Percentiles rank a stretch among this genome's conserved stretches.
Evolutionary conservation across 2,329 filamentous ascomycete species (phyloP).

Genomic region (Lecanicillium sp.): DNA sequence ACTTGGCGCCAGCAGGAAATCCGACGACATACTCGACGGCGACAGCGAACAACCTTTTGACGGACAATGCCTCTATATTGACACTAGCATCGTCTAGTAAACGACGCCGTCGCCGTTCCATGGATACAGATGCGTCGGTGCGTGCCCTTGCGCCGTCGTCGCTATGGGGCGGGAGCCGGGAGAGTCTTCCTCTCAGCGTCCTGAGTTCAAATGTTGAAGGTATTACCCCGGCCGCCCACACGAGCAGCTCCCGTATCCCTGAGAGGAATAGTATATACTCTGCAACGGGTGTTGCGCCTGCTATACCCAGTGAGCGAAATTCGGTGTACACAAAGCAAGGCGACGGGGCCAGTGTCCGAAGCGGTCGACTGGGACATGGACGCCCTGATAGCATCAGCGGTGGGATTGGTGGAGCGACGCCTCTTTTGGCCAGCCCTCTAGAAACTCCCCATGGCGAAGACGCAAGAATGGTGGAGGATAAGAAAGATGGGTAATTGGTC

Average conservation of each 20-base stretch:
- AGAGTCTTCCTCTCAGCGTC: constrained; percentile 71
- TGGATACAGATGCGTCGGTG: constrained; percentile 81
- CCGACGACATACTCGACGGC: constrained; percentile 70
- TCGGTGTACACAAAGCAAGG: constrained; percentile 67
- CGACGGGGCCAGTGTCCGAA: constrained; percentile 72
- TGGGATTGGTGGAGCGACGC: constrained; percentile 57
- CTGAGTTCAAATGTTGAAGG: constrained; percentile 63
- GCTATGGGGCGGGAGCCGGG: constrained; percentile 72
- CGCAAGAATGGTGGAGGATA: too few species aligned
- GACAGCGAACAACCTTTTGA: constrained; percentile 73
- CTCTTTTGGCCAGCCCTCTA: constrained; percentile 53
- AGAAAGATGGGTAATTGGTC: too few species aligned
- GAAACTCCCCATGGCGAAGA: constrained; percentile 18
- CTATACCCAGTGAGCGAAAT: constrained; percentile 66
- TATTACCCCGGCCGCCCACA: constrained; percentile 44
- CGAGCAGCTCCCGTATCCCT: constrained; percentile 35
- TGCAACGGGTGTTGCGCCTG: constrained; percentile 58
- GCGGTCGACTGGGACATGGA: constrained; percentile 67
- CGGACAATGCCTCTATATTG: constrained; percentile 79
- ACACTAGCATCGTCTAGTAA: constrained; percentile 80
- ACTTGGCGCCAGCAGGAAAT: constrained; percentile 51
- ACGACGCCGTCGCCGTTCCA: constrained; percentile 65
- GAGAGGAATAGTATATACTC: constrained; percentile 81
- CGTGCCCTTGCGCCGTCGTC: constrained; percentile 77
- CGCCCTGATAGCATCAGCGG: constrained; percentile 76